Conservation (phyloP, 2,329 filamentous ascomycete species). For the Cordyceps farinosa region DNA sequence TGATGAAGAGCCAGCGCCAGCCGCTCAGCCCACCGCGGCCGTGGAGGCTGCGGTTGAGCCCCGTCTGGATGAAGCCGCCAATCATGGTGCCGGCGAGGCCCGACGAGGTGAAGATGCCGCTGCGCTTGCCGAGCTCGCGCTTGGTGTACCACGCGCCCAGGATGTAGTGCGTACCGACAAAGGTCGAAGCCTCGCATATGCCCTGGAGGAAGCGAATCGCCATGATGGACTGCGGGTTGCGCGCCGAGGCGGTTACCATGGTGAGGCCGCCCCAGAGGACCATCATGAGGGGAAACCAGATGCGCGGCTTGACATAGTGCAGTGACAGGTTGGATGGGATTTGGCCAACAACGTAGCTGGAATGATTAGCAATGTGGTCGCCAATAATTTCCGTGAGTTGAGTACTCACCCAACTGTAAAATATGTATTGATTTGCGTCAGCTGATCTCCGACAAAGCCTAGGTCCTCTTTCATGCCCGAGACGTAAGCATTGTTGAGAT, state of each 20-base stretch:
- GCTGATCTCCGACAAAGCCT: slow-evolving; percentile 41
- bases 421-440: slow-evolving; percentile 36
- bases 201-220: slow-evolving; percentile 40
- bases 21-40: slow-evolving; percentile 54
- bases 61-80: slow-evolving; percentile 56
- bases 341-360: slow-evolving; percentile 50
- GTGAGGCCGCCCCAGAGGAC: slow-evolving; percentile 61
- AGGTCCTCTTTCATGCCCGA: slow-evolving; percentile 39
- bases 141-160: slow-evolving; percentile 57
- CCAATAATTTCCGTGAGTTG: slow-evolving; percentile 2
- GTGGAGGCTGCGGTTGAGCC: slow-evolving; percentile 49
- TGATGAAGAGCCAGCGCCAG: slow-evolving; percentile 69
- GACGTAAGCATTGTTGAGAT: slow-evolving; percentile 38
- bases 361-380: neutral
- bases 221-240: slow-evolving; percentile 36
- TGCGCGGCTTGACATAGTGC: slow-evolving; percentile 59
- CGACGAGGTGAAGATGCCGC: slow-evolving; percentile 59
- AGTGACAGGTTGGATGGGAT: slow-evolving; percentile 59
- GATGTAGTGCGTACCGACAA: slow-evolving; percentile 41
- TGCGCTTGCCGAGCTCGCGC: slow-evolving; percentile 59
- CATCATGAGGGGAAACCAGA: slow-evolving; percentile 63
- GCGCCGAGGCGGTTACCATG: slow-evolving; percentile 47
- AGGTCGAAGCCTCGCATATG: slow-evolving; percentile 37
- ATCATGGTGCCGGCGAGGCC: slow-evolving; percentile 53
- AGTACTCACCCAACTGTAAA: slow-evolving; percentile 34